Evolutionary conservation across 345 rosid genomes (phyloP).

Genomic region (Psidium friedrichsthalianum): DNA sequence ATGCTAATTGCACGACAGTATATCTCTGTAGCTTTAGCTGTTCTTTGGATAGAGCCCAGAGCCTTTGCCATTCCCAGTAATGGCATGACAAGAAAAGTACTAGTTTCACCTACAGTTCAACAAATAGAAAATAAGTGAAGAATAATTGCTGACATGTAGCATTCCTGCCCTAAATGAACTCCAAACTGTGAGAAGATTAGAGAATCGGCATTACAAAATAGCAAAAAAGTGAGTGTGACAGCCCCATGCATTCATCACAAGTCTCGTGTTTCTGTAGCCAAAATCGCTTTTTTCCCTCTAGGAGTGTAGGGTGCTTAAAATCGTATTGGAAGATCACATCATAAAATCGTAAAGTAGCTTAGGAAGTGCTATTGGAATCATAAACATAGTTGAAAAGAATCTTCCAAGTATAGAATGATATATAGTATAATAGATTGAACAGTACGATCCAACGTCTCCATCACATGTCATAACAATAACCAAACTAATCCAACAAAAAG

Average conservation of each 20-base stretch:
- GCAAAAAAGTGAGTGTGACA: background rate
- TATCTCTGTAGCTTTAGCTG: conserved; percentile 35
- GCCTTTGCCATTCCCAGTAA: conserved; percentile 78
- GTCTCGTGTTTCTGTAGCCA: background rate
- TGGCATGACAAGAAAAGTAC: conserved; percentile 52
- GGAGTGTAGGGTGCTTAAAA: background rate
- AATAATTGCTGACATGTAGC: background rate
- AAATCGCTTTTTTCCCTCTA: background rate
- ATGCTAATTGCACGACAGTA: conserved; percentile 45
- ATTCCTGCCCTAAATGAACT: background rate
- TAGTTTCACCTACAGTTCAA: conserved; percentile 32
- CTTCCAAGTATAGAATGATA: background rate
- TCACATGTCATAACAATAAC: background rate
- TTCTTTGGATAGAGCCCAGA: conserved; percentile 48
- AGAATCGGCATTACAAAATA: background rate
- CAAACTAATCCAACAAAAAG: background rate
- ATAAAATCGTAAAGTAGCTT: background rate
- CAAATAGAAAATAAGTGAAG: background rate
- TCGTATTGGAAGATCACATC: background rate
- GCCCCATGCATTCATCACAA: background rate
- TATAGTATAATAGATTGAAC: background rate
- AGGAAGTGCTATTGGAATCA: background rate
- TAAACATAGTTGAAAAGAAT: background rate
- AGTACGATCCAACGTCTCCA: background rate
- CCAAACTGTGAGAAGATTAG: background rate